Evolutionary conservation across 139 green algal species (phyloP).

Genomic region (Asterochloris sp.): DNA sequence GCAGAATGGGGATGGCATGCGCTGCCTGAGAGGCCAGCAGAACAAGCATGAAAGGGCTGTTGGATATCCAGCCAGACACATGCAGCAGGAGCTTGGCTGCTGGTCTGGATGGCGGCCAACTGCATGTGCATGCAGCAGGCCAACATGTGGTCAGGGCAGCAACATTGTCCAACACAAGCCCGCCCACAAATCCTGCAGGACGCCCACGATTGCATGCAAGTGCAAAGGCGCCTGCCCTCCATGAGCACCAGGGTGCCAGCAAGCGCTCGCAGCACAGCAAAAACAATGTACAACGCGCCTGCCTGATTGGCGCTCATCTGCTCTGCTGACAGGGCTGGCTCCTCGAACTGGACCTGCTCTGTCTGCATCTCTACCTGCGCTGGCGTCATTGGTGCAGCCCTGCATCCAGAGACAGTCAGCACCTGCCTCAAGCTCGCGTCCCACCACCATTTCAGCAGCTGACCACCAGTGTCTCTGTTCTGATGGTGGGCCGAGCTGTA

Average conservation of each 20-base stretch:
- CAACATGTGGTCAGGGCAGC: not conserved
- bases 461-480: too few relatives aligned
- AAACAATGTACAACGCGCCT: not conserved
- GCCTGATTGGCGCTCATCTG: slow-evolving; percentile 1
- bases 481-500: too few relatives aligned
- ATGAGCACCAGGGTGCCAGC: not conserved
- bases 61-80: too few relatives aligned
- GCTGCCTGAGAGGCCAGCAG: too few relatives aligned
- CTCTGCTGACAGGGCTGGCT: slow-evolving; percentile 11
- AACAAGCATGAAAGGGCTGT: too few relatives aligned
- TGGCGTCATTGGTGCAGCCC: not conserved
- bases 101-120: too few relatives aligned
- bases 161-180: not conserved
- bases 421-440: not conserved
- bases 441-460: too few relatives aligned
- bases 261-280: too few relatives aligned
- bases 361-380: not conserved
- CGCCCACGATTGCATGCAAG: not conserved
- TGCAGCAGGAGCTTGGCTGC: too few relatives aligned
- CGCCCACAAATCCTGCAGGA: not conserved
- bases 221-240: not conserved
- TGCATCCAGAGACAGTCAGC: not conserved
- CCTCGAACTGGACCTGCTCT: not conserved
- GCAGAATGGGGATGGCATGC: too few relatives aligned
- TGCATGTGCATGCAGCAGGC: too few relatives aligned